Percentiles rank a stretch among this genome's conserved stretches.
phyloP scores from a whole-genome alignment of 2,329 filamentous ascomycete genomes.

The Colletotrichum sp. region DNA sequence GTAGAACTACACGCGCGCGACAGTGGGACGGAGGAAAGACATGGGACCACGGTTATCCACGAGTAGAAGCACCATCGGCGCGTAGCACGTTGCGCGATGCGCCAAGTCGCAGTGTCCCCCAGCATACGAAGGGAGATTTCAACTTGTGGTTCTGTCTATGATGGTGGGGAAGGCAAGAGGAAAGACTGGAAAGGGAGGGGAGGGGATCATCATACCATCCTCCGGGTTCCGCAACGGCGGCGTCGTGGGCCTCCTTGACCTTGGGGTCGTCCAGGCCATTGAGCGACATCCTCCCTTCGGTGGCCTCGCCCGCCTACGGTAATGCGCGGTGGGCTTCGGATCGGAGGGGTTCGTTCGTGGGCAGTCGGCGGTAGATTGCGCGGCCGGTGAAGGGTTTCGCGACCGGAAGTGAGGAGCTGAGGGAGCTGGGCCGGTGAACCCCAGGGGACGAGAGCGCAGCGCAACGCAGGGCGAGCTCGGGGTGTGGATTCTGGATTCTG shows the following conservation, averaged over 20 bases:
- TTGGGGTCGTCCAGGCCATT: conserved; percentile 87
- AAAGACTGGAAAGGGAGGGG: not conserved
- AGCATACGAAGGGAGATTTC: not conserved
- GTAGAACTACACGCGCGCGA: not conserved
- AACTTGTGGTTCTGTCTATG: not conserved
- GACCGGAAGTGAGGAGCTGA: not conserved
- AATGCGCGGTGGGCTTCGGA: not conserved
- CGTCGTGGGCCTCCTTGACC: conserved; percentile 85
- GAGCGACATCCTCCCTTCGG: conserved; percentile 74
- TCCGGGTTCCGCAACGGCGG: conserved; percentile 80
- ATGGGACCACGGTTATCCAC: not conserved
- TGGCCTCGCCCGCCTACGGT: conserved; percentile 1
- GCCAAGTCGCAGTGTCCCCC: not conserved
- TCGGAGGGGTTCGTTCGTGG: not conserved
- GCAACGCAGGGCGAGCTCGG: conserved; percentile 8
- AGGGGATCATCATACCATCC: conserved; percentile 80
- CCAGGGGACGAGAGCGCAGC: not conserved
- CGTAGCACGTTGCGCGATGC: not conserved
- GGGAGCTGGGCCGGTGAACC: not conserved
- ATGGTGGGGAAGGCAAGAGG: conserved; percentile 14
- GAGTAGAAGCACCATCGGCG: not conserved
- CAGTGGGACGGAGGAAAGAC: conserved; percentile 18
- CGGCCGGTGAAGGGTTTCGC: not conserved
- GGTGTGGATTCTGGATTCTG: conserved; percentile 4
- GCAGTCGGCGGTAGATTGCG: not conserved